A percentile compares a stretch with the other conserved stretches of the same genome.
phyloP scores from a whole-genome alignment of 108 stramenopile species.

The Nannochloropsis gaditana region DNA sequence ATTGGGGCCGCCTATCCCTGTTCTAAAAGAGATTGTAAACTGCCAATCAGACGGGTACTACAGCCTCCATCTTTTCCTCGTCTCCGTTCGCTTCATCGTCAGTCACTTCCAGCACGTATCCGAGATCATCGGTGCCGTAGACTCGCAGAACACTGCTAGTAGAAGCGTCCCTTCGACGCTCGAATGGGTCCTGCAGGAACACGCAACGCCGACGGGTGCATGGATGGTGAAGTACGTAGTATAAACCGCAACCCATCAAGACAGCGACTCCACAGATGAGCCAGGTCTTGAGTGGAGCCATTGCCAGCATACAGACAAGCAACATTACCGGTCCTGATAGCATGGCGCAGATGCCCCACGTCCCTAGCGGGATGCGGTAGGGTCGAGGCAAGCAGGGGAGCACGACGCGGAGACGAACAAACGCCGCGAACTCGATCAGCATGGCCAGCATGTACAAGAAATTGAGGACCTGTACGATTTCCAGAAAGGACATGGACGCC shows the following conservation, averaged over 20 bases:
- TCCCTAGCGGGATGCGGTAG: conserved; percentile 41
- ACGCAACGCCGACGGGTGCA: not conserved
- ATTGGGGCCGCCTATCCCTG: no score
- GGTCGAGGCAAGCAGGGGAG: conserved; percentile 47
- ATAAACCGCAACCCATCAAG: conserved; percentile 28
- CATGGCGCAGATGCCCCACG: conserved; percentile 27
- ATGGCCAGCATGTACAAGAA: conserved; percentile 70
- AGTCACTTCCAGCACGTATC: not conserved
- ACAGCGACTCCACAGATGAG: conserved; percentile 26
- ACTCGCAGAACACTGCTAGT: not conserved
- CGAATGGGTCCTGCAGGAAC: not conserved
- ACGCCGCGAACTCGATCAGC: conserved; percentile 83
- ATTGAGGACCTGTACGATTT: conserved; percentile 83
- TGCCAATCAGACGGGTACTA: not conserved
- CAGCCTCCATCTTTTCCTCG: not conserved
- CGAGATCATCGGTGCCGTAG: not conserved
- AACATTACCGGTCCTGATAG: conserved; percentile 34
- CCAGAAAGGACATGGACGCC: conserved; percentile 63
- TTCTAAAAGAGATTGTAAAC: not conserved
- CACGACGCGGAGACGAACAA: conserved; percentile 73
- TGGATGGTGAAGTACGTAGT: not conserved
- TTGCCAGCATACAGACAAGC: conserved; percentile 24
- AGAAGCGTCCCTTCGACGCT: not conserved
- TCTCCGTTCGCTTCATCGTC: not conserved
- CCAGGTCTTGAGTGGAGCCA: conserved; percentile 35